Percentiles rank a stretch among this genome's conserved stretches.
Evolutionary conservation across 768 basidiomycete species (phyloP).

Genomic region (Trametes sanguinea): DNA sequence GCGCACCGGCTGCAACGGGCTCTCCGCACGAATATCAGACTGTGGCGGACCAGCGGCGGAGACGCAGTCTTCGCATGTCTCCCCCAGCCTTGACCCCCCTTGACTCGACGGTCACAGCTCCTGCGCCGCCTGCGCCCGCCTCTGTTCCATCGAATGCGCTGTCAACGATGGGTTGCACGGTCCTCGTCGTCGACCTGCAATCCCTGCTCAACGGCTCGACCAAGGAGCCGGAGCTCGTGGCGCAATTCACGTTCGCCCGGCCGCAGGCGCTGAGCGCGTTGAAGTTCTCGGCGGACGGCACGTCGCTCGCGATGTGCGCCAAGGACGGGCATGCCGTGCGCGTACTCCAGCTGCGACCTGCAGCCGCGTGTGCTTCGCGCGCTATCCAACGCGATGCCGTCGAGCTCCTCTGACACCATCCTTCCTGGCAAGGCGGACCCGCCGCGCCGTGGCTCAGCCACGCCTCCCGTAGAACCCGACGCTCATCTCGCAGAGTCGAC

Average conservation of each 20-base stretch:
- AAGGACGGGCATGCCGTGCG: constrained; percentile 57
- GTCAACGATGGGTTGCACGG: constrained; percentile 36
- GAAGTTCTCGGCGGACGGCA: constrained; percentile 56
- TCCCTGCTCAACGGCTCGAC: constrained; percentile 34
- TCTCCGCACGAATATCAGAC: constrained; percentile 27
- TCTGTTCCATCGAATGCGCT: background rate
- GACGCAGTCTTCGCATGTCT: constrained; percentile 15
- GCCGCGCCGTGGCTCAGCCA: background rate
- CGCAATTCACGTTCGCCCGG: constrained; percentile 51
- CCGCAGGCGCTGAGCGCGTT: constrained; percentile 50
- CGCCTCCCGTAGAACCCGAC: background rate
- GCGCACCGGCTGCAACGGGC: constrained; percentile 52
- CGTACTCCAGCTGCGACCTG: constrained; percentile 47
- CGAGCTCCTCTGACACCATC: too few relatives aligned
- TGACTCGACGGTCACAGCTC: constrained; percentile 4
- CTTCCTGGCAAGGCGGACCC: too few relatives aligned
- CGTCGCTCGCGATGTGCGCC: constrained; percentile 49
- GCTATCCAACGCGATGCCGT: background rate
- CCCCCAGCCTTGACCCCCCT: background rate
- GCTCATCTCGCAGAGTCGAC: constrained; percentile 30
- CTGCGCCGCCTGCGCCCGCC: constrained; percentile 12
- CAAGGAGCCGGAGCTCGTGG: constrained; percentile 36
- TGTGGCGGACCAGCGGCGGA: constrained; percentile 3
- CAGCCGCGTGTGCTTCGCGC: constrained; percentile 25
- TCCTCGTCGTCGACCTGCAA: constrained; percentile 59